Conservation (phyloP, 2,329 filamentous ascomycete species). For the Fusarium graminum region DNA sequence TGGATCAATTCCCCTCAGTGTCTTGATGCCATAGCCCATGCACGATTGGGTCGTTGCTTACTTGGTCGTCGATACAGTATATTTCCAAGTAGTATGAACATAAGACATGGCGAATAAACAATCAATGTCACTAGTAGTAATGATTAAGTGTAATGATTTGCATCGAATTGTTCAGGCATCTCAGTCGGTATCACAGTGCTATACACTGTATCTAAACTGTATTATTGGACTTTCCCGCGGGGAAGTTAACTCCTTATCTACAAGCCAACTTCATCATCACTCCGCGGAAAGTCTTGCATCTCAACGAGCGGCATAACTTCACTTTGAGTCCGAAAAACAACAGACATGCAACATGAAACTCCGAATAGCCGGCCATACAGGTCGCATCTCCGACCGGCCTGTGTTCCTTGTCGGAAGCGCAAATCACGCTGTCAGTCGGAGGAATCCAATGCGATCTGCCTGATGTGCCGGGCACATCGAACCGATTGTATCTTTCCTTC, state of each 20-base stretch:
- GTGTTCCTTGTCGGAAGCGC: constrained; percentile 69
- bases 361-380: constrained; percentile 64
- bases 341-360: constrained; percentile 9
- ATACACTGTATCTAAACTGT: constrained; percentile 1
- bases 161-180: no score
- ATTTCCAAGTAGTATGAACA: no score
- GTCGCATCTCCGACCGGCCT: constrained; percentile 72
- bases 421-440: constrained; percentile 73
- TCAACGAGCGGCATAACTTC: background rate
- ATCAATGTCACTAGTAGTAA: no score
- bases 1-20: no score
- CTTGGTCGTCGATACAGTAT: no score
- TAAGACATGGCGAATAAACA: no score
- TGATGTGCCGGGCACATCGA: constrained; percentile 69
- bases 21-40: no score
- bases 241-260: background rate
- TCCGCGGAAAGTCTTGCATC: constrained; percentile 6
- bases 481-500: constrained; percentile 68
- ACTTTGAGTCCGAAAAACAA: background rate
- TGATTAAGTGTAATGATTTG: no score
- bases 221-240: background rate
- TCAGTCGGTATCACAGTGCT: constrained; percentile 2
- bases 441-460: constrained; percentile 62
- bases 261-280: background rate
- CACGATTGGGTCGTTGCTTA: no score